Conservation (phyloP, 148 eudicot species). For the Chenopodium berlandieri region DNA sequence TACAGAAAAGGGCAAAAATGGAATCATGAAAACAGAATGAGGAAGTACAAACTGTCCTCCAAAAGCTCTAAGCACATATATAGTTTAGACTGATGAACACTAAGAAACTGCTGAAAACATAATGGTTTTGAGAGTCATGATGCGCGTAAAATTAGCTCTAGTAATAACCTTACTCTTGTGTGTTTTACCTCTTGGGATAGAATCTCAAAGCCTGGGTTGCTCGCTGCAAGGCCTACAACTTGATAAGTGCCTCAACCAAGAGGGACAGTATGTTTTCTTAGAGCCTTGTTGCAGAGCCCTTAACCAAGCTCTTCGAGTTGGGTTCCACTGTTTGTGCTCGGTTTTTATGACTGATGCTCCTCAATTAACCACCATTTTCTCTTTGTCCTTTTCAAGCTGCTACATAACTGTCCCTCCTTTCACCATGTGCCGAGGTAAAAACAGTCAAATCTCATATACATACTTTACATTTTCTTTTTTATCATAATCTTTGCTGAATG, state of each 20-base stretch:
- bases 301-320: conserved; percentile 30
- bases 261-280: conserved; percentile 26
- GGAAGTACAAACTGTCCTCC: conserved; percentile 6
- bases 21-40: conserved; percentile 2
- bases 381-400: conserved; percentile 35
- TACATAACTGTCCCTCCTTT: conserved; percentile 35
- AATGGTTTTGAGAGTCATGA: neutral
- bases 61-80: neutral
- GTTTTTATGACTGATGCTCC: conserved; percentile 16
- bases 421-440: conserved; percentile 34
- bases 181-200: neutral
- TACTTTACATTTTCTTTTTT: no score
- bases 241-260: conserved; percentile 34
- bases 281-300: conserved; percentile 34
- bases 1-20: conserved; percentile 6
- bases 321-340: conserved; percentile 33
- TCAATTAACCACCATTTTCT: conserved; percentile 22
- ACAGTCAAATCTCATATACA: no score
- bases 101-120: neutral
- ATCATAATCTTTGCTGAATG: neutral
- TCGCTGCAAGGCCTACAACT: conserved; percentile 28
- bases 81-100: neutral
- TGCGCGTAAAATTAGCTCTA: conserved; percentile 15
- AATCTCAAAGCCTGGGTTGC: conserved; percentile 23
- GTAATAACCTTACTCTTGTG: conserved; percentile 12